A percentile compares a stretch with the other conserved stretches of the same genome.
Conservation (phyloP, 2,329 filamentous ascomycete species). For the Xylaria sp. region DNA sequence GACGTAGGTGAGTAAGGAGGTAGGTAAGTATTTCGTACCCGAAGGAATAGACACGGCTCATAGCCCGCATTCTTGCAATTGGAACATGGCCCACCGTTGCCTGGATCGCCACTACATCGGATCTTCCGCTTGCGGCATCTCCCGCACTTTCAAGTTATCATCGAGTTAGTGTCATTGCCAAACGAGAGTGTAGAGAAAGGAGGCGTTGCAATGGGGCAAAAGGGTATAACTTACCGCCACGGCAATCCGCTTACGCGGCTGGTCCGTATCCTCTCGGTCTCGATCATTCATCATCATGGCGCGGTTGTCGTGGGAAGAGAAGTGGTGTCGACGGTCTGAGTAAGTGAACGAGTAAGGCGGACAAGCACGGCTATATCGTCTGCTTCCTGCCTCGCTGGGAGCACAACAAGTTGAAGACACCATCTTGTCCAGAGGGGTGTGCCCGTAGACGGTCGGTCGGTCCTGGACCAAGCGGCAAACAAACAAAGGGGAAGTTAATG, state of each 20-base stretch:
- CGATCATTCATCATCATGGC: conserved; percentile 49
- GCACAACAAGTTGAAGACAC: conserved; percentile 50
- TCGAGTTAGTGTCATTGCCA: conserved; percentile 25
- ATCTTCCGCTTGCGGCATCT: conserved; percentile 95
- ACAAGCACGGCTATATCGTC: conserved; percentile 49
- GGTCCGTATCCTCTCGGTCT: conserved; percentile 51
- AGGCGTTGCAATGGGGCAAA: conserved; percentile 1
- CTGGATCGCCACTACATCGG: conserved; percentile 85
- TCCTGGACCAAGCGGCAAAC: conserved; percentile 28
- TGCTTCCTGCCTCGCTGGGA: conserved; percentile 41
- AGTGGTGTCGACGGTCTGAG: conserved; percentile 46
- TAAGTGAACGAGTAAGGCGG: conserved; percentile 46
- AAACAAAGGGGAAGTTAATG: conserved; percentile 12
- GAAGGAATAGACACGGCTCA: conserved; percentile 77
- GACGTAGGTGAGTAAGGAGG: not conserved
- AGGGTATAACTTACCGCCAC: conserved; percentile 58
- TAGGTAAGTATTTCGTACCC: conserved; percentile 58
- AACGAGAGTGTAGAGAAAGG: not conserved
- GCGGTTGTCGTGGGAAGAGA: conserved; percentile 45
- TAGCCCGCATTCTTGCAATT: conserved; percentile 81
- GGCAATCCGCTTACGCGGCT: conserved; percentile 62
- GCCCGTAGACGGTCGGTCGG: conserved; percentile 19
- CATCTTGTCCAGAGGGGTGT: conserved; percentile 44
- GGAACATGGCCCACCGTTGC: conserved; percentile 76
- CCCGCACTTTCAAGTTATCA: conserved; percentile 67